phyloP scores from a whole-genome alignment of 1,139 yeast species.

The Diutina mesorugosa region DNA sequence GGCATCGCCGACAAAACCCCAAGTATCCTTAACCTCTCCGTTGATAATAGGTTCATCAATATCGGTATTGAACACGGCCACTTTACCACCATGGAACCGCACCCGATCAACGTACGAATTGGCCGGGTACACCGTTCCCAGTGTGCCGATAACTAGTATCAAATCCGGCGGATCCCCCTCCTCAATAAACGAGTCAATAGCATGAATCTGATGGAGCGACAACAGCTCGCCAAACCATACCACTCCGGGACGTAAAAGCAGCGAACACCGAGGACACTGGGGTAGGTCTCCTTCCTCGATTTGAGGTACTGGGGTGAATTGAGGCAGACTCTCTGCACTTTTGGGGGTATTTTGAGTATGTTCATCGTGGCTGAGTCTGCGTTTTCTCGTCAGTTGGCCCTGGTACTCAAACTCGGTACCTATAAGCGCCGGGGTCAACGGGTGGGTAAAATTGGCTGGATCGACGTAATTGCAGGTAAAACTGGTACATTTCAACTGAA shows the following conservation, averaged over 20 bases:
- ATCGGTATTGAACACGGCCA: slow-evolving; percentile 73
- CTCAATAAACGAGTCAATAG: slow-evolving; percentile 63
- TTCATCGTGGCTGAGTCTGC: slow-evolving; percentile 4
- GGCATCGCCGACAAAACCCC: slow-evolving; percentile 80
- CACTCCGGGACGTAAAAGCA: slow-evolving; percentile 69
- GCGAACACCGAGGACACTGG: slow-evolving; percentile 56
- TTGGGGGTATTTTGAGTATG: neutral
- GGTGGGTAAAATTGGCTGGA: slow-evolving; percentile 38
- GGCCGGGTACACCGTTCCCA: slow-evolving; percentile 83
- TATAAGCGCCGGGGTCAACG: slow-evolving; percentile 47
- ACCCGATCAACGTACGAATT: slow-evolving; percentile 81
- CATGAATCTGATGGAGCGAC: slow-evolving; percentile 47
- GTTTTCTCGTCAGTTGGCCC: slow-evolving; percentile 6
- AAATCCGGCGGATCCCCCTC: slow-evolving; percentile 44
- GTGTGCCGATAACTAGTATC: slow-evolving; percentile 73
- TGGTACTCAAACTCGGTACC: slow-evolving; percentile 20
- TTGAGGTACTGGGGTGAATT: slow-evolving; percentile 24
- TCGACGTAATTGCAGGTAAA: slow-evolving; percentile 57
- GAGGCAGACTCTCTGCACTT: neutral
- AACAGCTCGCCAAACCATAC: slow-evolving; percentile 89
- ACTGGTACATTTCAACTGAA: slow-evolving; percentile 60
- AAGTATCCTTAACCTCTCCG: slow-evolving; percentile 30
- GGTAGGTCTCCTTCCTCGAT: slow-evolving; percentile 50
- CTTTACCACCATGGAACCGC: slow-evolving; percentile 59
- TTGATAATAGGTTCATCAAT: slow-evolving; percentile 29